Conservation (phyloP, 257 asterid species). For the Forsythia suspensa region DNA sequence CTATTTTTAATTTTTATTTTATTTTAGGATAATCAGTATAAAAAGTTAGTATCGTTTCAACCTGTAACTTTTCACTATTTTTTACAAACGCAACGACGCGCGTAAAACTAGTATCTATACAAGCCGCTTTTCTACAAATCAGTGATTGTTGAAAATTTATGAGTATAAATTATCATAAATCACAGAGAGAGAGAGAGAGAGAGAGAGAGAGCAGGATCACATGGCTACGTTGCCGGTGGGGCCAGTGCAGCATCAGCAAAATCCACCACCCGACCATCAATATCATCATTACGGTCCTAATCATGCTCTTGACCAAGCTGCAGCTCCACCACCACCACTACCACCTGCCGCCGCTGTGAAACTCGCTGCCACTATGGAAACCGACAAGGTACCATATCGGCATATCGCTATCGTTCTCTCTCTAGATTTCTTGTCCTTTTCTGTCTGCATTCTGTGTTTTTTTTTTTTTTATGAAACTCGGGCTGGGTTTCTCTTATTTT, state of each 20-base stretch:
- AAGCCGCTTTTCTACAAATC: too few species aligned
- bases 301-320: conserved; percentile 40
- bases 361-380: conserved; percentile 46
- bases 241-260: conserved; percentile 55
- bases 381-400: conserved; percentile 50
- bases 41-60: too few species aligned
- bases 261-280: conserved; percentile 47
- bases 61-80: too few species aligned
- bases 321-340: conserved; percentile 17
- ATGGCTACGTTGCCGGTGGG: conserved; percentile 88
- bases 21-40: too few species aligned
- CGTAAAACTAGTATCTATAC: too few species aligned
- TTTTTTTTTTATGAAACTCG: conserved; percentile 11
- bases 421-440: neutral
- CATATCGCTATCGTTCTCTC: neutral
- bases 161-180: too few species aligned
- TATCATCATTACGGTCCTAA: conserved; percentile 23
- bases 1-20: too few species aligned
- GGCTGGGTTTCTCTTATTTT: conserved; percentile 8
- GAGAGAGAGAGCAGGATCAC: conserved; percentile 25
- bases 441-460: neutral
- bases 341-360: conserved; percentile 52
- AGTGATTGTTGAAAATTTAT: too few species aligned
- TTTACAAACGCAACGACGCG: too few species aligned
- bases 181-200: too few species aligned